phyloP scores from a whole-genome alignment of 1,284 basidiomycete genomes.

The Xerocomus cyaneibrunnescens region DNA sequence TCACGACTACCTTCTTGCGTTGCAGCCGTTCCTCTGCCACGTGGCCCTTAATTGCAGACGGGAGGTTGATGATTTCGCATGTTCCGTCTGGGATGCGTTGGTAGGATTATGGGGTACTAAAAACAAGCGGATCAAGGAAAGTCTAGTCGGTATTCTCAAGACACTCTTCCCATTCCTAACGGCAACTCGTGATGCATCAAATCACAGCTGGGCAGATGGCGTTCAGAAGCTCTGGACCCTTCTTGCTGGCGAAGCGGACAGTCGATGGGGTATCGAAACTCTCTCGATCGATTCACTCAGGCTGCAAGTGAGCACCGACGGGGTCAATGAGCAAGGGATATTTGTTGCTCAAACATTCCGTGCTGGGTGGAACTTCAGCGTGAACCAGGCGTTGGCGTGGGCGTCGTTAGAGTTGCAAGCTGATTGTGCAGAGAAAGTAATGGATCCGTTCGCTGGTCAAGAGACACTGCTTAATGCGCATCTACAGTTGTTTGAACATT shows the following conservation, averaged over 20 bases:
- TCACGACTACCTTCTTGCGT: slow-evolving; percentile 64
- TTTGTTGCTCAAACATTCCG: slow-evolving; percentile 67
- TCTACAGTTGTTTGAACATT: slow-evolving; percentile 56
- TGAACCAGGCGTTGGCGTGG: slow-evolving; percentile 77
- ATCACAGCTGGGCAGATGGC: slow-evolving; percentile 39
- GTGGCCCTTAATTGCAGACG: slow-evolving; percentile 70
- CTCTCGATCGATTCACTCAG: slow-evolving; percentile 67
- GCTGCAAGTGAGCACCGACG: slow-evolving; percentile 40
- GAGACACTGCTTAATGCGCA: slow-evolving; percentile 15
- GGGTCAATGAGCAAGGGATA: slow-evolving; percentile 34
- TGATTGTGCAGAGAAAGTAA: slow-evolving; percentile 72
- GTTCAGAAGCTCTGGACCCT: slow-evolving; percentile 53
- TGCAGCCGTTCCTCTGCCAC: slow-evolving; percentile 69
- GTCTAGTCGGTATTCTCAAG: slow-evolving; percentile 66
- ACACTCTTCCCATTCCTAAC: slow-evolving; percentile 73
- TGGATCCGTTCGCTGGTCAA: slow-evolving; percentile 9
- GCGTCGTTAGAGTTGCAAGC: slow-evolving; percentile 80
- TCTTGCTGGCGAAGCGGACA: slow-evolving; percentile 62
- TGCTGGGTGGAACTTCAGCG: slow-evolving; percentile 70
- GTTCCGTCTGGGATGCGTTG: slow-evolving; percentile 60
- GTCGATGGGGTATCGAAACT: slow-evolving; percentile 58
- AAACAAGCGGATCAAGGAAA: slow-evolving; percentile 65
- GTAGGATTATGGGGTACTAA: slow-evolving; percentile 76
- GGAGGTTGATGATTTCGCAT: slow-evolving; percentile 59
- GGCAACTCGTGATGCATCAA: slow-evolving; percentile 22